Conservation (phyloP, 345 rosid genomes). For the Citrus cavaleriei region DNA sequence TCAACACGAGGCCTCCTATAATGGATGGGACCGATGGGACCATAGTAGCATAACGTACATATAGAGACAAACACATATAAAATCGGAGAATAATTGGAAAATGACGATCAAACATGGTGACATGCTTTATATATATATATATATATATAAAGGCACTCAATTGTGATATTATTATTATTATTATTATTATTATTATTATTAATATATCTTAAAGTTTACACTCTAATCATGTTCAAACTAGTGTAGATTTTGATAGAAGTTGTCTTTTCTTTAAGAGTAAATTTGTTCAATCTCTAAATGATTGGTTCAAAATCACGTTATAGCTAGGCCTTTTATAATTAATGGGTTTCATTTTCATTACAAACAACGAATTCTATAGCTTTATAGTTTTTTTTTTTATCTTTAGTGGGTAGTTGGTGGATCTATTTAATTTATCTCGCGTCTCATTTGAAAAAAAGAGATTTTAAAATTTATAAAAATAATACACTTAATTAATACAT, state of each 20-base stretch:
- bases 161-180: not conserved
- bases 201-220: not conserved
- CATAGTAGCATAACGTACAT: not conserved
- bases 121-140: too few relatives aligned
- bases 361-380: not conserved
- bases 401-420: not conserved
- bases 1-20: too few relatives aligned
- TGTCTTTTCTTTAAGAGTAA: not conserved
- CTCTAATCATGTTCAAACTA: conserved; percentile 11
- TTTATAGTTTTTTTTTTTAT: too few relatives aligned
- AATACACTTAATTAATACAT: too few relatives aligned
- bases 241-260: conserved; percentile 2
- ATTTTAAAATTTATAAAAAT: too few relatives aligned
- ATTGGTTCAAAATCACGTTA: conserved; percentile 24
- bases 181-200: too few relatives aligned
- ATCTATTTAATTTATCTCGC: not conserved
- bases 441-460: not conserved
- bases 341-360: not conserved
- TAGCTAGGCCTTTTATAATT: not conserved
- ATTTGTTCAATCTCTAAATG: not conserved
- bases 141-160: not conserved
- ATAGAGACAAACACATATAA: not conserved
- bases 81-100: not conserved
- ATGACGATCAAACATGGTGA: not conserved
- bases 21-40: too few relatives aligned